These are phyloP conservation scores for Kingdonia uniflora DNA, from an alignment of 164 flowering plant genomes.

Conservation along the genomic window DNA sequence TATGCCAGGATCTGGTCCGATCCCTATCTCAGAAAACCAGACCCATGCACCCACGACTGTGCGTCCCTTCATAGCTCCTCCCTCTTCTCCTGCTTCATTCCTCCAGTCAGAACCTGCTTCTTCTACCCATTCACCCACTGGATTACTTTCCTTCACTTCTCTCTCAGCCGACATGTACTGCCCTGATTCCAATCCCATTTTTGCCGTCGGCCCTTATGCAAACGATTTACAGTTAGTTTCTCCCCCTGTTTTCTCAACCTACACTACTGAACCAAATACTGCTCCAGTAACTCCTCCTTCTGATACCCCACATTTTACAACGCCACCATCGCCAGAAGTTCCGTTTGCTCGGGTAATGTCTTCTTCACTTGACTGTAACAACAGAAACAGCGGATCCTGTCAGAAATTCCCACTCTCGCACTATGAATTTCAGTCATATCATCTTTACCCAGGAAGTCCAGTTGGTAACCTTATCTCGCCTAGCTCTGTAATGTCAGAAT, in stretches of 20 bases:
- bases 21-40: slow-evolving; percentile 26
- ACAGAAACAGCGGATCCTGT: slow-evolving; percentile 24
- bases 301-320: slow-evolving; percentile 80
- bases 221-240: slow-evolving; percentile 93
- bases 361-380: slow-evolving; percentile 38
- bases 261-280: slow-evolving; percentile 92
- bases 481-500: slow-evolving; percentile 74
- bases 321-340: slow-evolving; percentile 98
- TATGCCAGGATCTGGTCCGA: slow-evolving; percentile 17
- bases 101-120: slow-evolving; percentile 89
- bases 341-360: slow-evolving; percentile 76
- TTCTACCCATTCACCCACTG: slow-evolving; percentile 67
- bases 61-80: slow-evolving; percentile 89
- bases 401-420: slow-evolving; percentile 38
- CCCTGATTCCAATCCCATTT: slow-evolving; percentile 72
- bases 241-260: slow-evolving; percentile 90
- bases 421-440: slow-evolving; percentile 81
- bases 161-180: slow-evolving; percentile 58
- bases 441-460: slow-evolving; percentile 90
- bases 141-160: slow-evolving; percentile 38
- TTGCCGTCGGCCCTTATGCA: slow-evolving; percentile 94
- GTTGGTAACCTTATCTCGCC: slow-evolving; percentile 90
- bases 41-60: slow-evolving; percentile 30
- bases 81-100: slow-evolving; percentile 96
- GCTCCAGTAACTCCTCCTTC: slow-evolving; percentile 97